Evolutionary conservation across 1,139 yeast species (phyloP).

Genomic region (Barnettozyma hawaiiensis): DNA sequence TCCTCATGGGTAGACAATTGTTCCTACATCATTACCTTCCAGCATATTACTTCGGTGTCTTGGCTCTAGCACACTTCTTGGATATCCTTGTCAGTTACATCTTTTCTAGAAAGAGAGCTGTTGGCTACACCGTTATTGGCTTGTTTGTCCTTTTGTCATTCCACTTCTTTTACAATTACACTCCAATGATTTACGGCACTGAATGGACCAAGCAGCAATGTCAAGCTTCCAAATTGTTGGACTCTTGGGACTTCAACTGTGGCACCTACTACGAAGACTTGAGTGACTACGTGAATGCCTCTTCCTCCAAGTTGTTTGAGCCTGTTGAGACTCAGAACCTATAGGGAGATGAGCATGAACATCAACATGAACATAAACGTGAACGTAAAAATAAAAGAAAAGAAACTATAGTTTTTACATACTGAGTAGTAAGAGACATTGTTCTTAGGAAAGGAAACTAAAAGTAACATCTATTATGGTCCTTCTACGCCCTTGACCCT

Average conservation of each 20-base stretch:
- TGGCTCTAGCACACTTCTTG: conserved; percentile 77
- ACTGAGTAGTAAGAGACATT: background rate
- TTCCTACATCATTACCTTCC: conserved; percentile 93
- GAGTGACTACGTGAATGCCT: conserved; percentile 29
- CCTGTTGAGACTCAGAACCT: conserved; percentile 3
- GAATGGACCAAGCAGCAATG: conserved; percentile 76
- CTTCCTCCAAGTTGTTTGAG: conserved; percentile 5
- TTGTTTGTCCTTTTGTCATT: conserved; percentile 46
- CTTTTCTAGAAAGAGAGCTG: conserved; percentile 38
- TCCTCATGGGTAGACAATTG: conserved; percentile 89
- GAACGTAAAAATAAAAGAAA: background rate
- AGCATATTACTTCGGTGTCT: conserved; percentile 80
- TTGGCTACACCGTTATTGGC: conserved; percentile 41
- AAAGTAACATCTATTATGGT: background rate
- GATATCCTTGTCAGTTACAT: conserved; percentile 56
- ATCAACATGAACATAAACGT: conserved; percentile 1
- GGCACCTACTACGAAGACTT: conserved; percentile 40
- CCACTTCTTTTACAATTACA: conserved; percentile 55
- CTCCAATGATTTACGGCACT: conserved; percentile 75
- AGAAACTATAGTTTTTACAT: background rate
- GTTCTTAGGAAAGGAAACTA: no score
- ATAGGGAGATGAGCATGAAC: background rate
- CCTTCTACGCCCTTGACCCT: background rate
- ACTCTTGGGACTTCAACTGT: conserved; percentile 87
- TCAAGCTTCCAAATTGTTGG: conserved; percentile 50